Evolutionary conservation across 2,329 filamentous ascomycete genomes (phyloP).

Genomic region (Didymella glomerata): DNA sequence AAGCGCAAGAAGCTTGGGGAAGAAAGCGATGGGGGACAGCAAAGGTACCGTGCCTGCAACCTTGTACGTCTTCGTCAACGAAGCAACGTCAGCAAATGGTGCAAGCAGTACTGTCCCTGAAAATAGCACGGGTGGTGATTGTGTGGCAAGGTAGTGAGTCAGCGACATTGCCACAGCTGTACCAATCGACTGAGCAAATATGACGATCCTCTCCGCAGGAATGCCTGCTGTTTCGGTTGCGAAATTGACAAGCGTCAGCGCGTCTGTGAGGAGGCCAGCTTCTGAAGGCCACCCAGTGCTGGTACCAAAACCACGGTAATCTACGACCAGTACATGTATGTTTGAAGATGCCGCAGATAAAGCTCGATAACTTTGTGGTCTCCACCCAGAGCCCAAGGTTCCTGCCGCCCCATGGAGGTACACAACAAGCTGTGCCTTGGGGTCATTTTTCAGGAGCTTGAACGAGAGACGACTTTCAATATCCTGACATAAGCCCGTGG

Average conservation of each 20-base stretch:
- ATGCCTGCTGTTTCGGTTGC: neutral
- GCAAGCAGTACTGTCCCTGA: conserved; percentile 65
- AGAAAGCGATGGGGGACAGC: conserved; percentile 60
- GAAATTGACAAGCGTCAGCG: neutral
- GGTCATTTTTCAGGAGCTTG: neutral
- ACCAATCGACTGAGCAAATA: neutral
- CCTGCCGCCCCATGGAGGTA: neutral
- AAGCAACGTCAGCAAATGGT: conserved; percentile 64
- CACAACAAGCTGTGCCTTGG: neutral
- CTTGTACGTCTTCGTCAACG: conserved; percentile 65
- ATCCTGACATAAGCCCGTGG: neutral
- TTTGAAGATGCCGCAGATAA: neutral
- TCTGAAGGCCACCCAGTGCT: neutral
- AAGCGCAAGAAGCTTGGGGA: conserved; percentile 53
- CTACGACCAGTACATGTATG: neutral
- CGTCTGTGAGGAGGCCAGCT: neutral
- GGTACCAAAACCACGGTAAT: neutral
- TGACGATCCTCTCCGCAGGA: neutral
- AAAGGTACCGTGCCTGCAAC: conserved; percentile 65
- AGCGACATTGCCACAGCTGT: neutral
- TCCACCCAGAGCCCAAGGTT: neutral
- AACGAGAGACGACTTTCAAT: neutral
- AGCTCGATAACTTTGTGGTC: neutral
- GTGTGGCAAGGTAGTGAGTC: conserved; percentile 54
- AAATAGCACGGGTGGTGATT: conserved; percentile 58